Percentiles rank a stretch among this genome's conserved stretches.
These are phyloP conservation scores for Leccinum subtestaceum DNA, from an alignment of 768 basidiomycete genomes.

Conservation along the genomic window DNA sequence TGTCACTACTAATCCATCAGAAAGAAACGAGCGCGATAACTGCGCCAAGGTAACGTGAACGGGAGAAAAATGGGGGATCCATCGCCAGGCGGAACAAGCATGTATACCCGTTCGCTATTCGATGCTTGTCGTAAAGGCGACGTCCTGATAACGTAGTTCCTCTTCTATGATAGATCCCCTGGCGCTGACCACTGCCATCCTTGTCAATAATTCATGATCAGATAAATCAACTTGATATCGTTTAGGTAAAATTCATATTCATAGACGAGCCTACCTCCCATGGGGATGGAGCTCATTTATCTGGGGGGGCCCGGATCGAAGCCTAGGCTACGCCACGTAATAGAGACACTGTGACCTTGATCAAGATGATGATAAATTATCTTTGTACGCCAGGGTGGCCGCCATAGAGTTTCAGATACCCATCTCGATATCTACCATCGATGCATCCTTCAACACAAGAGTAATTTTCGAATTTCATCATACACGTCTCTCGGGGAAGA, in stretches of 20 bases:
- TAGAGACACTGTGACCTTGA: neutral
- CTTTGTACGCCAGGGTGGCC: neutral
- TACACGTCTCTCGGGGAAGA: no score
- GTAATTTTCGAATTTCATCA: neutral
- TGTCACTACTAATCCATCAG: neutral
- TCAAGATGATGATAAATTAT: neutral
- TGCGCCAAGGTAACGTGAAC: neutral
- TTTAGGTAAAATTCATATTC: neutral
- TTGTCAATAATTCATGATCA: neutral
- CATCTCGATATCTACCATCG: no score
- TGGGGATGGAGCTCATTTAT: neutral
- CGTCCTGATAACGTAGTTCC: neutral
- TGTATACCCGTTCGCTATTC: neutral
- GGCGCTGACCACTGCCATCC: constrained; percentile 12
- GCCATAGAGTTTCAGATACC: neutral
- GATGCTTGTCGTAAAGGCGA: neutral
- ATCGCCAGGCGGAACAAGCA: neutral
- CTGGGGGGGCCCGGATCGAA: neutral
- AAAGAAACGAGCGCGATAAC: neutral
- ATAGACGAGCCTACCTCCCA: neutral
- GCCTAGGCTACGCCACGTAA: neutral
- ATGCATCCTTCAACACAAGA: neutral
- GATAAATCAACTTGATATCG: neutral
- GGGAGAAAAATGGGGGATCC: neutral
- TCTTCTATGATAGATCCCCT: neutral